Percentiles rank a stretch among this genome's conserved stretches.
phyloP scores from a whole-genome alignment of 2,329 filamentous ascomycete genomes.

The Macroventuria anomochaeta region DNA sequence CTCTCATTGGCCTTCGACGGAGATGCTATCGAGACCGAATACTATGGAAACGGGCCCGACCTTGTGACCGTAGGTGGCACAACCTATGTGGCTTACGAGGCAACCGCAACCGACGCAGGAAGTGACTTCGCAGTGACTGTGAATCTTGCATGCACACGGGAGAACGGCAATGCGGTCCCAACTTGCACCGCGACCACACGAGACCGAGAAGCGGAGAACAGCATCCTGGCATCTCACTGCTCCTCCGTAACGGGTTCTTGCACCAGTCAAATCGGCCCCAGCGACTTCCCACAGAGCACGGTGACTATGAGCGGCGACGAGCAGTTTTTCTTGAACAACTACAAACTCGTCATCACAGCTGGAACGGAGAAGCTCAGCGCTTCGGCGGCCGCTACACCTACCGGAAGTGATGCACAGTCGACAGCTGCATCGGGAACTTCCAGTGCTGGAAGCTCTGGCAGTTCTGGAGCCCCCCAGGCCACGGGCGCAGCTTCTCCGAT shows the following conservation, averaged over 20 bases:
- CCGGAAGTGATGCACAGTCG: conserved; percentile 17
- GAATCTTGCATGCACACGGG: conserved; percentile 19
- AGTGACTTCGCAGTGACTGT: conserved; percentile 16
- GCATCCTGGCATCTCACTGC: not conserved
- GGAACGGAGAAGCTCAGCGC: conserved; percentile 35
- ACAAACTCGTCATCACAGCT: conserved; percentile 37
- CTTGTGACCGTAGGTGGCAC: conserved; percentile 27
- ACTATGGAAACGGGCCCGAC: conserved; percentile 6
- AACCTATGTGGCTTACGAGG: conserved; percentile 26
- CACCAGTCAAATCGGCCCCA: not conserved
- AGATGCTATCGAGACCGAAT: conserved; percentile 8
- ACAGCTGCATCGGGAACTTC: not conserved
- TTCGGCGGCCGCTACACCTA: conserved; percentile 28
- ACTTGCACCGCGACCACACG: conserved; percentile 24
- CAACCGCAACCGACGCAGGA: conserved; percentile 9
- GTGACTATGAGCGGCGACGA: conserved; percentile 13
- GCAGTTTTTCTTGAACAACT: conserved; percentile 23
- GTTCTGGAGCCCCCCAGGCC: conserved; percentile 11
- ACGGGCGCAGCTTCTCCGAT: conserved; percentile 28
- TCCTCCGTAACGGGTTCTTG: not conserved
- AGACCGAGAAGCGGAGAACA: conserved; percentile 6
- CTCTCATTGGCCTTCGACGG: conserved; percentile 22
- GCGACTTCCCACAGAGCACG: not conserved
- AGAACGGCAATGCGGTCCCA: conserved; percentile 16
- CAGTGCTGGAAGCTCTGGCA: conserved; percentile 5